Evolutionary conservation across 139 green algal species (phyloP).

Genomic region (Bryopsis sp.): DNA sequence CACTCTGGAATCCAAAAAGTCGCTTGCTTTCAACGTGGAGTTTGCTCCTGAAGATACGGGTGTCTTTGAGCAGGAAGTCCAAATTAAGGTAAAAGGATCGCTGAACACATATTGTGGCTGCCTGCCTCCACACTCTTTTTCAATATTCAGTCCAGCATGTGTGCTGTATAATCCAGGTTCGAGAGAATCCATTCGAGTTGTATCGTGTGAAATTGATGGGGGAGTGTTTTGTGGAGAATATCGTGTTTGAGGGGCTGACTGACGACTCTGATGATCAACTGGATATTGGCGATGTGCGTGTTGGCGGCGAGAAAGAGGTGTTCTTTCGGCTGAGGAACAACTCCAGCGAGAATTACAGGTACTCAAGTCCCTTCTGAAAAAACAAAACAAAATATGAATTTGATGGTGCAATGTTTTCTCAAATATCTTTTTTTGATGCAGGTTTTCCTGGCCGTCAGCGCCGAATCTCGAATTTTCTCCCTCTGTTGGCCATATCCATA

Average conservation of each 20-base stretch:
- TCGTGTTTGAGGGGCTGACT: slow-evolving; percentile 55
- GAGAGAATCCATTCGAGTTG: slow-evolving; percentile 67
- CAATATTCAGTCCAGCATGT: slow-evolving; percentile 3
- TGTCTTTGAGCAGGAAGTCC: slow-evolving; percentile 22
- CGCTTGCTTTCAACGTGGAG: slow-evolving; percentile 33
- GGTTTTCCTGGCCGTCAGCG: not conserved
- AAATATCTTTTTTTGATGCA: not conserved
- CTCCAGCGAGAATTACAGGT: slow-evolving; percentile 34
- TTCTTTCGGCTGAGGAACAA: slow-evolving; percentile 28
- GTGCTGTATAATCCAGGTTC: no score
- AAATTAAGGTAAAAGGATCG: slow-evolving; percentile 11
- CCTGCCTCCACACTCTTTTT: not conserved
- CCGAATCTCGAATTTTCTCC: not conserved
- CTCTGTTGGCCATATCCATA: not conserved
- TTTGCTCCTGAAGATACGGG: slow-evolving; percentile 39
- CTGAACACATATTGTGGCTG: not conserved
- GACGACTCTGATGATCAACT: slow-evolving; percentile 45
- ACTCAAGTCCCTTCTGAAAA: no score
- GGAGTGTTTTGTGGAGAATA: slow-evolving; percentile 60
- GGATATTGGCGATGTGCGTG: slow-evolving; percentile 40
- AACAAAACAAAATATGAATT: not conserved
- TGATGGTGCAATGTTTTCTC: no score
- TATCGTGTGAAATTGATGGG: slow-evolving; percentile 40
- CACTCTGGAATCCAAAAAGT: slow-evolving; percentile 42
- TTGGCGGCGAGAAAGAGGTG: slow-evolving; percentile 24